phyloP scores from a whole-genome alignment of 495 filamentous ascomycete genomes.

The Aspergillus bertholletiae region DNA sequence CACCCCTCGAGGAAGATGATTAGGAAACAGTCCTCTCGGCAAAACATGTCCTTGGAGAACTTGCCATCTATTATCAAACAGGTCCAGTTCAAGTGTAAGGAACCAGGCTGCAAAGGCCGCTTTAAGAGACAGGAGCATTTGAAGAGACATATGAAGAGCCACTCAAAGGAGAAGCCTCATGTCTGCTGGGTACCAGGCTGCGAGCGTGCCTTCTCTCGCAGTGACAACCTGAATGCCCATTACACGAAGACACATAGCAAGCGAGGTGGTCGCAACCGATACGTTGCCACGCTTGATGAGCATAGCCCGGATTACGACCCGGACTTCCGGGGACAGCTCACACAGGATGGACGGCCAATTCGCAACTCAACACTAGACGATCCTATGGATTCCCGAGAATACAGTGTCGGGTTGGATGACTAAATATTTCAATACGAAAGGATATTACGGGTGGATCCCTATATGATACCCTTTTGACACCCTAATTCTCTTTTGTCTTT shows the following conservation, averaged over 20 bases:
- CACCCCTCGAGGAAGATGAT: constrained; percentile 33
- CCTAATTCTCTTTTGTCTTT: constrained; percentile 21
- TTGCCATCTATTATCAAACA: constrained; percentile 39
- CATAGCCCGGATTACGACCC: constrained; percentile 43
- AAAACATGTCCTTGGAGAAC: constrained; percentile 39
- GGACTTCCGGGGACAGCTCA: constrained; percentile 45
- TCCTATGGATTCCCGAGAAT: constrained; percentile 31
- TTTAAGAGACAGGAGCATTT: constrained; percentile 64
- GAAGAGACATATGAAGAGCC: constrained; percentile 60
- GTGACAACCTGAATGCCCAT: constrained; percentile 48
- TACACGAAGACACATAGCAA: constrained; percentile 50
- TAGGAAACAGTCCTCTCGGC: constrained; percentile 37
- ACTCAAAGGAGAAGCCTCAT: constrained; percentile 54
- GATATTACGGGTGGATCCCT: constrained; percentile 16
- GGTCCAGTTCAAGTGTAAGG: constrained; percentile 48
- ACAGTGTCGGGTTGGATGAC: constrained; percentile 34
- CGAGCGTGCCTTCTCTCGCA: constrained; percentile 42
- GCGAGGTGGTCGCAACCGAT: constrained; percentile 44
- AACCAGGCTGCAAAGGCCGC: constrained; percentile 43
- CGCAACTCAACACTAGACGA: constrained; percentile 40
- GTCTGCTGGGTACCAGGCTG: constrained; percentile 47
- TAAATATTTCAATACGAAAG: constrained; percentile 17
- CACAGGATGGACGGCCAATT: constrained; percentile 40
- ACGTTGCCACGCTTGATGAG: constrained; percentile 45
- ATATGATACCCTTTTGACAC: constrained; percentile 22